These are phyloP conservation scores for Globomyces sp. DNA, from an alignment of 371 early-diverging fungal species.

Conservation along the genomic window DNA sequence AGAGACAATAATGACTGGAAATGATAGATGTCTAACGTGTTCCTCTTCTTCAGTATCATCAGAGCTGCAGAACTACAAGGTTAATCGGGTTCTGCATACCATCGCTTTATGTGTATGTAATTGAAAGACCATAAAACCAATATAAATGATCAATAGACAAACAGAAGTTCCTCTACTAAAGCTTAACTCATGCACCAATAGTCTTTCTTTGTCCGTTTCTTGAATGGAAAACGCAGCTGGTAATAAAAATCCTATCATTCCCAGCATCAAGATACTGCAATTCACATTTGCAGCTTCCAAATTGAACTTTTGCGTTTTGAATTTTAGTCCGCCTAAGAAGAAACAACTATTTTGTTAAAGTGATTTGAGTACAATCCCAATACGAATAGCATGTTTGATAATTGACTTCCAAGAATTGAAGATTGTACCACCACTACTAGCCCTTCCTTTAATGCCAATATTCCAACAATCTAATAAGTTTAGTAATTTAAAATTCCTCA, in stretches of 20 bases:
- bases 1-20: conserved; percentile 19
- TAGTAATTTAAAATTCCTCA: too few relatives aligned
- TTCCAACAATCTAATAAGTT: conserved; percentile 44
- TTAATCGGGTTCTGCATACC: conserved; percentile 25
- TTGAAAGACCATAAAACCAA: conserved; percentile 74
- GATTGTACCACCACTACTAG: conserved; percentile 81
- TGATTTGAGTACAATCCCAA: conserved; percentile 40
- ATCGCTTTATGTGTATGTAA: conserved; percentile 68
- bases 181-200: conserved; percentile 40
- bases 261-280: conserved; percentile 70
- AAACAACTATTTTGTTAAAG: conserved; percentile 50
- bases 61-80: conserved; percentile 12
- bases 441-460: conserved; percentile 74
- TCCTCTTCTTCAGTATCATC: conserved; percentile 46
- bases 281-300: conserved; percentile 71
- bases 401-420: conserved; percentile 80
- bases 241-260: conserved; percentile 70
- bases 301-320: conserved; percentile 71
- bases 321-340: conserved; percentile 68
- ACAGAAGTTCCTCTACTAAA: conserved; percentile 72
- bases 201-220: conserved; percentile 28
- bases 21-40: conserved; percentile 22
- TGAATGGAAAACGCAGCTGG: conserved; percentile 69
- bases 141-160: conserved; percentile 70
- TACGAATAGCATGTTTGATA: conserved; percentile 78